Evolutionary conservation across 2,329 filamentous ascomycete species (phyloP).

Genomic region (Colletotrichum incanum): DNA sequence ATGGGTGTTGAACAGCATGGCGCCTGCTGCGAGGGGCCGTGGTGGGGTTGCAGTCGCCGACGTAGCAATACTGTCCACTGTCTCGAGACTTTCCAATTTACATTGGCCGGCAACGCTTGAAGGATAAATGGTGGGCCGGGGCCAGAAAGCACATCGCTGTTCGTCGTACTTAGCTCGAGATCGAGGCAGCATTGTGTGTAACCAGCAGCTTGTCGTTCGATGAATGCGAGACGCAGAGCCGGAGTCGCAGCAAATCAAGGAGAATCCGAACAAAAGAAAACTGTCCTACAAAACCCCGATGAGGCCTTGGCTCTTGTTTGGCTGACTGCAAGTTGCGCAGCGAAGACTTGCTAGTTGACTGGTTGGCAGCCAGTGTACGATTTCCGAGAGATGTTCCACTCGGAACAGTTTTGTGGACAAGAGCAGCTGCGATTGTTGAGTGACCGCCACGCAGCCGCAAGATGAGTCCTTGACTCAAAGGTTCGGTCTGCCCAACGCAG

Average conservation of each 20-base stretch:
- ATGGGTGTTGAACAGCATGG: conserved; percentile 4
- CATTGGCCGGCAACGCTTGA: background rate
- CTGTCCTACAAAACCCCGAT: background rate
- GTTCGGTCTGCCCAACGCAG: background rate
- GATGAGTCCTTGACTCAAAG: conserved; percentile 7
- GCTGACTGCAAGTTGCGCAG: background rate
- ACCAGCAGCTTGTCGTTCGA: background rate
- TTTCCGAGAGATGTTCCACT: conserved; percentile 15
- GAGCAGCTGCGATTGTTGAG: background rate
- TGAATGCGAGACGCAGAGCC: background rate
- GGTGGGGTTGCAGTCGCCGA: conserved; percentile 2
- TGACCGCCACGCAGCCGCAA: conserved; percentile 21
- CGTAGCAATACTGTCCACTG: background rate
- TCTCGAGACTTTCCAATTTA: background rate
- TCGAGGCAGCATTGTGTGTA: background rate
- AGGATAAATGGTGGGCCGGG: background rate
- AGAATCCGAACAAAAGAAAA: background rate
- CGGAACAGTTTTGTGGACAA: background rate
- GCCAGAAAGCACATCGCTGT: background rate
- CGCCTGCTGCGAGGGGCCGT: conserved; percentile 15
- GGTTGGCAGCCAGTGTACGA: background rate
- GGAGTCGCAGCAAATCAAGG: background rate
- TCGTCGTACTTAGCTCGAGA: background rate
- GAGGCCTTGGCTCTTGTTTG: background rate
- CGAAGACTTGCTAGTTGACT: background rate